Base-by-base conservation (phyloP, 352 stramenopile genomes). In the Phytophthora crassamura region DNA sequence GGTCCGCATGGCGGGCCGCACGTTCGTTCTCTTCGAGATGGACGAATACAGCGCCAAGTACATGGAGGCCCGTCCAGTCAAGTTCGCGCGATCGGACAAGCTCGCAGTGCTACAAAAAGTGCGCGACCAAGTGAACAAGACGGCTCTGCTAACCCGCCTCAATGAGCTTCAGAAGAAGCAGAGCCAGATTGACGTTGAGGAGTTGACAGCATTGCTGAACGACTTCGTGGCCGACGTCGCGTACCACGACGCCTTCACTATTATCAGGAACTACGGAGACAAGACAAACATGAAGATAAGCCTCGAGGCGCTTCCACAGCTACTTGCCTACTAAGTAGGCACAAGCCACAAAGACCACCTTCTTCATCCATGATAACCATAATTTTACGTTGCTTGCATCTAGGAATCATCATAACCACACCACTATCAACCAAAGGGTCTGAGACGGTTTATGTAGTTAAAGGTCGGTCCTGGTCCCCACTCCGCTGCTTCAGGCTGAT, bases 41-140 rank as follows among this genome's bases (percentile, higher is more conserved):
- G 86, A 94, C 58, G 84, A 94, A 59, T 90, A 94, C 70, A 93
- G 81, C 45, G 79, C 84, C 42, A 90, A 90, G 48, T 93, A 88
- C 61, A 94, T 94, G 86, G 86, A 95, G 41, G 58, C 61, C 7
- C 81, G 87, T 33, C 47, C 71, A n/a, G 36, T 55, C 34, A 84
- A 85, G 47, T 94, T 94, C 61, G 67, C 80, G 7, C 76, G 82
- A 1, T 88, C 84, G 0, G 80, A 93, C 68, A 87, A 87, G 51
- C 77, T 89, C 33, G 69, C 64, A 16, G 78, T 89, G 46, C 59
- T 91, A 20, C 77, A 78, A 48, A 91, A 88, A 59, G 67, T 89
- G 35, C 78, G 72, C n/a, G 63, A 60, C 4, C 60, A 80, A 54
- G 54, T 87, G 7, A 67, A 86, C 63, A 74, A 77, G 42, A 34